Base-by-base conservation (phyloP, 2,329 filamentous ascomycete species). In the Aureobasidium namibiae region DNA sequence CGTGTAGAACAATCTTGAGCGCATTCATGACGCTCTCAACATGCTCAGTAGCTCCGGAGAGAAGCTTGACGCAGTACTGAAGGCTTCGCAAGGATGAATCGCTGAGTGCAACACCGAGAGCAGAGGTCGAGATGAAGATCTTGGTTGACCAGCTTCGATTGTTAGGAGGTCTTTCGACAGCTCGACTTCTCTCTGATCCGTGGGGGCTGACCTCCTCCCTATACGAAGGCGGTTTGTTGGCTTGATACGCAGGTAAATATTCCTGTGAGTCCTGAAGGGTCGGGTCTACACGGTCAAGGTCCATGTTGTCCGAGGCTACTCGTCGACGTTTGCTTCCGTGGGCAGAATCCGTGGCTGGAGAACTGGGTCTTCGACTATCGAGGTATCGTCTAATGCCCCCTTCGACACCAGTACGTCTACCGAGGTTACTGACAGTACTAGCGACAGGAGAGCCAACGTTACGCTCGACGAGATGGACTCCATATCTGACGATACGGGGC, bases 381-480 rank as follows among this genome's bases (percentile, higher is more conserved):
- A 96, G 77, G 65, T 95, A 94, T 83, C 91, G 92, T 52, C 94
- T 82, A 14, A 96, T 82, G 59, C 90, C 87, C 59, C 87, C 87
- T 70, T 97, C 92, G 2, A 96, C 88, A 61, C 92, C 92, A 0
- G 92, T 96, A 33, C 86, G 86, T 31, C 90, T 84, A 31, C 90
- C 88, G 6, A 96, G 89, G 0, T 85, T 88, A 14, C 89, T 89
- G 31, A 96, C 89, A 0, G 90, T 94, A 68, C 89, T 94, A 56
- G 89, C 89, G 56, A 96, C 84, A 1, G 90, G 91, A 1, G 88
- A 79, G 13, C 82, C 89, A 54, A 96, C 84, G 65, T 90, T 92
- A 48, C 89, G 87, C 72, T 97, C 92, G 21, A 96, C 86, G 67
- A 95, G 90, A 70, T 96, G 90, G 50, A 90, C 92, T 62, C 91